Evolutionary conservation across 2,329 filamentous ascomycete species (phyloP).

Genomic region (Aulographum hederae): DNA sequence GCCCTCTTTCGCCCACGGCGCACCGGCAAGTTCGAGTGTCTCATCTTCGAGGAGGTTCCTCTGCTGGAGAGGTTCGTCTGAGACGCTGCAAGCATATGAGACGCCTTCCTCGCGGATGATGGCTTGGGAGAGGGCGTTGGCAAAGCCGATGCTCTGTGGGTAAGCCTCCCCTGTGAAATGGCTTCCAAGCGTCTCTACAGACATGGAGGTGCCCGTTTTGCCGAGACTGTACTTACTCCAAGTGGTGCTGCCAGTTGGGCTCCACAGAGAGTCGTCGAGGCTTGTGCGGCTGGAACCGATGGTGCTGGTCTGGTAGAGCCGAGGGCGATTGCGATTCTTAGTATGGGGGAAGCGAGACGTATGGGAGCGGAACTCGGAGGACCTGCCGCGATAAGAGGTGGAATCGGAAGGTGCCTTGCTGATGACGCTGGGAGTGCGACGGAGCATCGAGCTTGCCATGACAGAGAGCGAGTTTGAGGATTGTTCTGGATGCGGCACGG

Average conservation of each 20-base stretch:
- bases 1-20: slow-evolving; percentile 97
- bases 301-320: slow-evolving; percentile 51
- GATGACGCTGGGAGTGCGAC: slow-evolving; percentile 73
- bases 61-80: slow-evolving; percentile 34
- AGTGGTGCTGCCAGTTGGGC: slow-evolving; percentile 74
- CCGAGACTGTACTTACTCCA: slow-evolving; percentile 92
- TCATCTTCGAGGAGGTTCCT: slow-evolving; percentile 64
- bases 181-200: slow-evolving; percentile 75
- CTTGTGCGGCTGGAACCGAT: slow-evolving; percentile 76
- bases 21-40: slow-evolving; percentile 72
- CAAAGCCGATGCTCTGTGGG: slow-evolving; percentile 93
- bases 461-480: slow-evolving; percentile 46
- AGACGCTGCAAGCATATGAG: slow-evolving; percentile 26
- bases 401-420: slow-evolving; percentile 86
- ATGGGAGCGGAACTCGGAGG: slow-evolving; percentile 42
- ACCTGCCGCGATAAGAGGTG: slow-evolving; percentile 53
- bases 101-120: slow-evolving; percentile 79
- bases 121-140: slow-evolving; percentile 86
- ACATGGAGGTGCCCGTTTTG: slow-evolving; percentile 79
- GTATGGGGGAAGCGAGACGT: slow-evolving; percentile 58
- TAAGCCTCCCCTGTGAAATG: slow-evolving; percentile 62
- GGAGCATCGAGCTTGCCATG: slow-evolving; percentile 47
- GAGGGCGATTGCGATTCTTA: slow-evolving; percentile 68
- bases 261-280: slow-evolving; percentile 90
- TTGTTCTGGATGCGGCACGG: slow-evolving; percentile 14